Conservation (phyloP, 495 filamentous ascomycete species). For the Penicillium cataractarum region DNA sequence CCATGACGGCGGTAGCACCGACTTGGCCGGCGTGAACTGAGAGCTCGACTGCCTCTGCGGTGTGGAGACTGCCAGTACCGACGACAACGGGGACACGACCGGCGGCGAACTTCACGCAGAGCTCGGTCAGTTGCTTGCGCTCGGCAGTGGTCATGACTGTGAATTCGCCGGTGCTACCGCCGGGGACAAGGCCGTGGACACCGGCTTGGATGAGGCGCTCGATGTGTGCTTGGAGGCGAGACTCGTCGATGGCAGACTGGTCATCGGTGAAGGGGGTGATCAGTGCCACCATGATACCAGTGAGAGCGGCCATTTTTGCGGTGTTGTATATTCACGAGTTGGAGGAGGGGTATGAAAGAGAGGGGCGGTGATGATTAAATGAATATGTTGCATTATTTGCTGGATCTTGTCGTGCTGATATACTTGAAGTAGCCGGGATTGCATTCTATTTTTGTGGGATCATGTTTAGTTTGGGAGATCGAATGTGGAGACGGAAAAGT, state of each 20-base stretch:
- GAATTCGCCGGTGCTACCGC: slow-evolving; percentile 47
- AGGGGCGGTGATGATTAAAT: not conserved
- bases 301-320: slow-evolving; percentile 27
- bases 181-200: slow-evolving; percentile 44
- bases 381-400: not conserved
- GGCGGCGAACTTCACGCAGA: slow-evolving; percentile 39
- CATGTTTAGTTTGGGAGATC: not conserved
- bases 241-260: slow-evolving; percentile 33
- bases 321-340: not conserved
- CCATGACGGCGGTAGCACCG: slow-evolving; percentile 41
- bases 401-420: not conserved
- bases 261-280: slow-evolving; percentile 46
- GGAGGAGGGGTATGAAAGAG: not conserved
- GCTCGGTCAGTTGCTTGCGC: slow-evolving; percentile 44
- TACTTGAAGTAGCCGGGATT: slow-evolving; percentile 1
- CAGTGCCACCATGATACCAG: slow-evolving; percentile 41
- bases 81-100: slow-evolving; percentile 41
- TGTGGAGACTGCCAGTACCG: slow-evolving; percentile 36
- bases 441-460: not conserved
- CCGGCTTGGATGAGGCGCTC: slow-evolving; percentile 38
- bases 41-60: slow-evolving; percentile 38
- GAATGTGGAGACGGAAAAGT: not conserved
- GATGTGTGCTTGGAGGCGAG: slow-evolving; percentile 40
- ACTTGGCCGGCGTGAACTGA: slow-evolving; percentile 34
- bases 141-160: slow-evolving; percentile 34